Base-by-base conservation (phyloP, 495 filamentous ascomycete species). In the Talaromyces trachyspermus region DNA sequence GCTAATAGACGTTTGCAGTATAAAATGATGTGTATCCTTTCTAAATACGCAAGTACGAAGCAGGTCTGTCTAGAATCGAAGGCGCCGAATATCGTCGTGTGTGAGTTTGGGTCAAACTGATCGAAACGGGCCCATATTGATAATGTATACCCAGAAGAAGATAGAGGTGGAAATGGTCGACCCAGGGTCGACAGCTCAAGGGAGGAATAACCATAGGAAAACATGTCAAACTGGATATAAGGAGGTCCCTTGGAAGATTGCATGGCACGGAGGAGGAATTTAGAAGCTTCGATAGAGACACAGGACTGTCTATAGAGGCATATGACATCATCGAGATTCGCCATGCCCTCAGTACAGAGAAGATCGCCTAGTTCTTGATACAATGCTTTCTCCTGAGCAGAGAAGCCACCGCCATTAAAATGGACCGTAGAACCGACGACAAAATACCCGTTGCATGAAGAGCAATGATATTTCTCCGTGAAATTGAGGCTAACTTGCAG, bases 81-180 rank as follows among this genome's bases (percentile, higher is more conserved):
- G 9, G 90, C 88, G 3, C 92, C 92, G 64, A 98, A 98, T 5
- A 98, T 72, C 3, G 92, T 98, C 1, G 92, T 96, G 63, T 97
- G 94, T 11, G 85, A 83, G 24, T 75, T 80, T 1, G 75, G 59
- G 60, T 98, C 92, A 65, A 92, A 97, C 37, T 79, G 71, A 56
- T 95, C 87, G 43, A 97, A 80, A 33, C 82, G 80, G 15, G 95
- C 75, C 92, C 92, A 98, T 3, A 84, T 78, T 33, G 86, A 75
- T 49, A 97, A 81, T 2, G 89, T 95, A 65, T 95, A 98, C 12
- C 92, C 92, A 19, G 79, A 78, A 12, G 84, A 80, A 14, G 79
- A 75, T 25, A 75, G 70, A 11, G 86, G 84, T 5, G 94, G 92
- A 55, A 98, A 98, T 12, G 81, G 66, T 20, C 85, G 79, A 9